Conservation (phyloP, 176 grass and related monocot genomes). For the Eragrostis curvula region DNA sequence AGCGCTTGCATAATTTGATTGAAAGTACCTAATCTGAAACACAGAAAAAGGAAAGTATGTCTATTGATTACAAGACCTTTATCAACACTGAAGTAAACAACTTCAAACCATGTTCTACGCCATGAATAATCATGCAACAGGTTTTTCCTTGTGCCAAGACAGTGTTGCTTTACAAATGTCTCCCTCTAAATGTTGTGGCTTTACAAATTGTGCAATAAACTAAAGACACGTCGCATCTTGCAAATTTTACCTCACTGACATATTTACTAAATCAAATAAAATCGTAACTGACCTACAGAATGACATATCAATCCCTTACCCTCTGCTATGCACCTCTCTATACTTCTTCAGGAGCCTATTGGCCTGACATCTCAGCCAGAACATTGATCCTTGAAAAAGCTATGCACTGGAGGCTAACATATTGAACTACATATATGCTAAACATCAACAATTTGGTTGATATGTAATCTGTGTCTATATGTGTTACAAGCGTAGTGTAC, state of each 20-base stretch:
- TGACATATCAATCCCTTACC: not conserved
- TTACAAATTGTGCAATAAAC: not conserved
- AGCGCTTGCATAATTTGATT: not conserved
- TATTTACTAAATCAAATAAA: not conserved
- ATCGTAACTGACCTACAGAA: no score
- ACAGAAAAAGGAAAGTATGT: not conserved
- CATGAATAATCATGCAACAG: not conserved
- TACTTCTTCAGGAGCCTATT: not conserved
- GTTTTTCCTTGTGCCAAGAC: not conserved
- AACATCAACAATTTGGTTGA: slow-evolving; percentile 4
- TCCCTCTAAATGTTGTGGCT: not conserved
- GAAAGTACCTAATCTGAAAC: slow-evolving; percentile 19
- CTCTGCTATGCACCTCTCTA: not conserved
- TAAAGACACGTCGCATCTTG: not conserved
- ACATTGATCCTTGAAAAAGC: not conserved
- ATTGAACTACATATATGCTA: not conserved
- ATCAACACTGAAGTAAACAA: not conserved
- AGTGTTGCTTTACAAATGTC: not conserved
- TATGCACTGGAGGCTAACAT: not conserved
- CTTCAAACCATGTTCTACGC: slow-evolving; percentile 21
- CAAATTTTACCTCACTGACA: slow-evolving; percentile 22
- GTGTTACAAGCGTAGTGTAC: not conserved
- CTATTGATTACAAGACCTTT: not conserved
- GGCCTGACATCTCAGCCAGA: not conserved
- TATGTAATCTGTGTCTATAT: not conserved